A percentile compares a stretch with the other conserved stretches of the same genome.
phyloP scores from a whole-genome alignment of 164 flowering plant species.

The Echeveria elegans region DNA sequence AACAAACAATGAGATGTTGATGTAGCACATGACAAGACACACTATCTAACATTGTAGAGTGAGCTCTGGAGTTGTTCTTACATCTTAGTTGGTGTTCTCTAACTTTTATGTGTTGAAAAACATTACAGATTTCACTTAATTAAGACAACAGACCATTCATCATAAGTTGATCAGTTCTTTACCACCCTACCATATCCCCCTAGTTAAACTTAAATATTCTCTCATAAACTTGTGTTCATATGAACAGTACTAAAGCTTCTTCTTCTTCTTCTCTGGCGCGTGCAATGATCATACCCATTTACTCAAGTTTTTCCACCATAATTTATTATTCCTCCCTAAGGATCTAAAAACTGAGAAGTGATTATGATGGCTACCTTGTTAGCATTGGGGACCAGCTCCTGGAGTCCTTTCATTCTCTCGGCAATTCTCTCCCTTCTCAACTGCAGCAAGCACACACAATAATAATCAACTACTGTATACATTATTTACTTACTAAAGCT shows the following conservation, averaged over 20 bases:
- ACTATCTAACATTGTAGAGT: background rate
- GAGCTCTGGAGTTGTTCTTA: background rate
- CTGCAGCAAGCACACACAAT: slow-evolving; percentile 27
- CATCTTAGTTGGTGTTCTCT: background rate
- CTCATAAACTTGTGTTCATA: background rate
- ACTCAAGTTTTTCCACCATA: background rate
- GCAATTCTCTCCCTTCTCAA: slow-evolving; percentile 96
- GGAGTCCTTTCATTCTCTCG: slow-evolving; percentile 94
- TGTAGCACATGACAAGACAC: background rate
- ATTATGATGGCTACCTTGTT: slow-evolving; percentile 60
- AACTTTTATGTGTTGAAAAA: background rate
- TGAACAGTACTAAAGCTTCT: no score
- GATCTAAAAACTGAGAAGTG: no score
- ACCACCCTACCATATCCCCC: background rate
- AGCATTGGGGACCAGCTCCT: slow-evolving; percentile 96
- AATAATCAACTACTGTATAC: background rate
- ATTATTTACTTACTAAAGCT: background rate
- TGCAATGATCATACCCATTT: slow-evolving; percentile 1
- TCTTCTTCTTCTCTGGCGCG: background rate
- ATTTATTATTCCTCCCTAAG: no score
- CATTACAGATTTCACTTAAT: background rate
- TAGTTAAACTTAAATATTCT: background rate
- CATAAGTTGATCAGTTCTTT: background rate
- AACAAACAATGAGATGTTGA: background rate
- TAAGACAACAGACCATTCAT: background rate